Evolutionary conservation across 176 grass and related monocot genomes (phyloP).

Genomic region (Bothriochloa decipiens): DNA sequence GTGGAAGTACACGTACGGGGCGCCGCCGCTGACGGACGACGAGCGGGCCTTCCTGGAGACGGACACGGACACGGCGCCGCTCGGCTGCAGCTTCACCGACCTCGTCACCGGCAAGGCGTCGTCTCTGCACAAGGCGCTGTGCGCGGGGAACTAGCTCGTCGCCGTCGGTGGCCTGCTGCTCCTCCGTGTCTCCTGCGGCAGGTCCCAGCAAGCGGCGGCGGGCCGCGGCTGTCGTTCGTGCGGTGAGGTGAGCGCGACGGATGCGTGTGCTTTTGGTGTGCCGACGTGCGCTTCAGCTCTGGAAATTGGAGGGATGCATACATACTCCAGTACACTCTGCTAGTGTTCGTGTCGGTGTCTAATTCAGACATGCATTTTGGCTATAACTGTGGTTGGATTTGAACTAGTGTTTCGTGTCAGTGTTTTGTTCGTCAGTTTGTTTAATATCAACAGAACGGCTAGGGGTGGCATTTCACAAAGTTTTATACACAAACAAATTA

Average conservation of each 20-base stretch:
- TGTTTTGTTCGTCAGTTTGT: too few relatives aligned
- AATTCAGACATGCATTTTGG: too few relatives aligned
- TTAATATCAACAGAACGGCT: too few relatives aligned
- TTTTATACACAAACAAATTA: too few relatives aligned
- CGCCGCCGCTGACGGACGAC: conserved; percentile 37
- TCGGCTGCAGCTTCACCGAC: conserved; percentile 40
- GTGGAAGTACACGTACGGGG: neutral
- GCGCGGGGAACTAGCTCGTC: neutral
- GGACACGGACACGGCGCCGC: neutral
- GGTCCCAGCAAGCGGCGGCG: neutral
- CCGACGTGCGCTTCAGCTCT: neutral
- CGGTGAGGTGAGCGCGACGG: neutral
- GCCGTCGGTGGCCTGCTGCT: neutral
- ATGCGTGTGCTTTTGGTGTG: neutral
- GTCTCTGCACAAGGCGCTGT: neutral
- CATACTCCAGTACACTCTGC: too few relatives aligned
- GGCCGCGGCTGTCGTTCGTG: neutral
- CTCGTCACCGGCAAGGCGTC: conserved; percentile 28
- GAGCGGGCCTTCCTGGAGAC: conserved; percentile 52
- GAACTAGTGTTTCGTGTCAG: too few relatives aligned
- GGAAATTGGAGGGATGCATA: neutral
- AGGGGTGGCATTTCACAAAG: too few relatives aligned
- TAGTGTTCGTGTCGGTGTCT: too few relatives aligned
- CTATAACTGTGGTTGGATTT: too few relatives aligned
- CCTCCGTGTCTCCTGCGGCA: neutral